Base-by-base conservation (phyloP, 306 rosid genomes). In the Sphenostylis stenocarpa region DNA sequence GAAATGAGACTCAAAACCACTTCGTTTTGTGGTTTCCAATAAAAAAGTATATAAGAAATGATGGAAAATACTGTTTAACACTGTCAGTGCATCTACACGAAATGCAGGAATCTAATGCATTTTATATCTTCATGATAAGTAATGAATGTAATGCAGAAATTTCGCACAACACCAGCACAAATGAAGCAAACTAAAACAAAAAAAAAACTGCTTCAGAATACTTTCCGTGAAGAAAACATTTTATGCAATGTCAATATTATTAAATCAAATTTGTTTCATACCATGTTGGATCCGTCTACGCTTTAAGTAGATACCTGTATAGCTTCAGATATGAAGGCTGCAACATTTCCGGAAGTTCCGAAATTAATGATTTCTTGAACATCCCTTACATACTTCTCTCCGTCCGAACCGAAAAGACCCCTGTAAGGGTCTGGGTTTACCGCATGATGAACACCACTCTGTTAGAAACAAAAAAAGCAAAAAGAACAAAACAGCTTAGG, bases 381-480 rank as follows among this genome's bases (percentile, higher is more conserved):
- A 68, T 95, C 99, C 75, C 86, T 88, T 67, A 95, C 96, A 80
- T 95, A 95, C 88, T 87, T 95, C 79, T 87, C 87, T 44, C 96
- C 99, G 56, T 95, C 97, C 2, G 99, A 81, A 74, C 99, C 99
- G 78, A 95, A 95, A 63, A 92, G 58, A 3, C 99, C 99, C 79
- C 99, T 85, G 17, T 95, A 95, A 26, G 99, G 99, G 77, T 92
- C 97, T 48, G 99, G 97, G 68, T 95, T 95, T 38, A 90, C 44
- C 5, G 94, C 97, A 84, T 95, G 99, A 67, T 92, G 99, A 87
- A 92, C 90, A 56, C 97, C 99, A 73, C 87, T 88, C 99, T 95
- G 86, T 73, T 72, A 24, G 21, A 14, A 44, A 65, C 14, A 9
- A 84, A 7, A 72, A 70, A 41, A 5, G 26, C 0, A 3, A 39